Evolutionary conservation across 306 rosid genomes (phyloP).

Genomic region (Corylus americana): DNA sequence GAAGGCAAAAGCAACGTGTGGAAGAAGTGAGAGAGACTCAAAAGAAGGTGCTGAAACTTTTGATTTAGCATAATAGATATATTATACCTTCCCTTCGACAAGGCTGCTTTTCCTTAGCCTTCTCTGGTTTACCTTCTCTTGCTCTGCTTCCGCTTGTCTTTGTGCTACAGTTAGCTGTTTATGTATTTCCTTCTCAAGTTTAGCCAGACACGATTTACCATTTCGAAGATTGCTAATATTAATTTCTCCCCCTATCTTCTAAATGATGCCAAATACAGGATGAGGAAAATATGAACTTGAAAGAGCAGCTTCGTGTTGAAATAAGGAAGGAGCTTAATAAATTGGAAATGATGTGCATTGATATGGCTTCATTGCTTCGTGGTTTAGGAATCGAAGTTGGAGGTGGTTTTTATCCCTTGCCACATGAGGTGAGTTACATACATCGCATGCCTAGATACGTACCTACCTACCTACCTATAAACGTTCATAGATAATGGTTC

Average conservation of each 20-base stretch:
- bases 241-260: constrained; percentile 17
- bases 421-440: constrained; percentile 51
- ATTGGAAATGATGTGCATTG: constrained; percentile 63
- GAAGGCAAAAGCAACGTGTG: constrained; percentile 82
- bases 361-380: constrained; percentile 83
- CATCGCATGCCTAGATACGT: neutral
- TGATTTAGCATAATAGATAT: constrained; percentile 15
- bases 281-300: constrained; percentile 70
- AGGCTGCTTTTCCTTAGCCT: constrained; percentile 13
- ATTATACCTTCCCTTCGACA: constrained; percentile 1
- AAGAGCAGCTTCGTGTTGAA: constrained; percentile 78
- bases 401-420: constrained; percentile 40
- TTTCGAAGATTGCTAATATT: constrained; percentile 2
- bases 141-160: constrained; percentile 13
- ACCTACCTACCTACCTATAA: neutral
- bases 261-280: constrained; percentile 56
- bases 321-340: constrained; percentile 55
- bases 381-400: constrained; percentile 82
- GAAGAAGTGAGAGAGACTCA: constrained; percentile 92
- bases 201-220: neutral
- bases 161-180: neutral
- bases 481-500: neutral
- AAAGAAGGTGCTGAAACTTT: constrained; percentile 63
- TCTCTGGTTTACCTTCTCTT: constrained; percentile 1
- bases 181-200: constrained; percentile 17